Evolutionary conservation across 371 early-diverging fungal species (phyloP), one percentile per base, ranked within the genome.

Genomic region (Lichtheimia hyalospora): DNA sequence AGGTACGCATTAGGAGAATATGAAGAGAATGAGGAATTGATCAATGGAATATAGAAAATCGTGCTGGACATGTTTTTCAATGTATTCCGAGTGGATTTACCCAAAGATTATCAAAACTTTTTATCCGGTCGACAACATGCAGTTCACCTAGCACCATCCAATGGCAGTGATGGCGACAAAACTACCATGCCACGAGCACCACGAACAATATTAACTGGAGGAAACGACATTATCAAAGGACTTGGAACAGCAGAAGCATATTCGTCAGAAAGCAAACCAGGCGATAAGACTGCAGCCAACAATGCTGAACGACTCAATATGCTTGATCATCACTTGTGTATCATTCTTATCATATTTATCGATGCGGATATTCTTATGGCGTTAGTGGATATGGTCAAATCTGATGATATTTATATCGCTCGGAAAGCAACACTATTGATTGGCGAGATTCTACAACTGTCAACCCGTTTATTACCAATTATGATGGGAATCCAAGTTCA

Each of bases 311-410:
- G 84, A 34, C 71, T 86, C 10, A 87, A 85, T 43, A 76, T 93
- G 44, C 67, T 90, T 2, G 87, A 89, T 44, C 89, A 92, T 58
- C 89, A 88, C 63, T 75, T 87, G 18, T 81, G 89, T 46, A 75
- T 93, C 21, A 73, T 91, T 1, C 69, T 93, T 16, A 84, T 89
- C 5, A 82, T 90, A 12, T 90, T 95, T 60, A 83, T 93, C 34
- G 91, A 93, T 39, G 82, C 85, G 16, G 91, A 92, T n/a, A 70
- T 95, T 34, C 66, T 94, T 6, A 91, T 92, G 82, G 82, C 82
- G 1, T 57, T 81, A 28, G 68, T 78, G 7, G 82, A 81, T 56
- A 75, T 81, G 75, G 77, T 81, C 14, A 81, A 81, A 64, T 69
- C 73, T 4, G 75, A 75, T 66, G 85, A 77, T 64, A 73, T 74